phyloP scores from a whole-genome alignment of 2,329 filamentous ascomycete genomes.

The Penicillium polonicum region DNA sequence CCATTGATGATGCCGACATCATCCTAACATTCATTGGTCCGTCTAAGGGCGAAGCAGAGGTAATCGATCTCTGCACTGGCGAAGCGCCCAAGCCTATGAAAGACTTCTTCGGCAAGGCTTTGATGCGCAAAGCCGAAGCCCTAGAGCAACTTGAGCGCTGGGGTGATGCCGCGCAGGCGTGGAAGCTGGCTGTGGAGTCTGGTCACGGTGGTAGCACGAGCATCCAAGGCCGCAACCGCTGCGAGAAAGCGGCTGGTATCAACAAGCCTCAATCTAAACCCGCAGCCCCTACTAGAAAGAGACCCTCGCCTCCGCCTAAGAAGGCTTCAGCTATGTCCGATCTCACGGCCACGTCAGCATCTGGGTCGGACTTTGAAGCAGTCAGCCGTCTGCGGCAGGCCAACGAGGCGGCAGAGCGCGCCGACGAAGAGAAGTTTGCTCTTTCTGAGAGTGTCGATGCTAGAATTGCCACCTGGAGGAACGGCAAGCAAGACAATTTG shows the following conservation, averaged over 20 bases:
- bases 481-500: slow-evolving; percentile 89
- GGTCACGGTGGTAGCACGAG: slow-evolving; percentile 83
- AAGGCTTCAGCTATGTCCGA: slow-evolving; percentile 35
- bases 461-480: slow-evolving; percentile 75
- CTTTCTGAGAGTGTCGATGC: slow-evolving; percentile 83
- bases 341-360: slow-evolving; percentile 42
- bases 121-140: slow-evolving; percentile 93
- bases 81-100: slow-evolving; percentile 78
- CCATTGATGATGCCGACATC: slow-evolving; percentile 78
- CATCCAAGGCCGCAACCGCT: slow-evolving; percentile 81
- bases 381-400: slow-evolving; percentile 79
- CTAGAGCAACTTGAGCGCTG: slow-evolving; percentile 95
- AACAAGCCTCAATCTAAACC: slow-evolving; percentile 50
- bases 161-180: slow-evolving; percentile 75
- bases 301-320: slow-evolving; percentile 45
- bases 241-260: slow-evolving; percentile 81
- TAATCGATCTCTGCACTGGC: slow-evolving; percentile 65
- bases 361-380: slow-evolving; percentile 62
- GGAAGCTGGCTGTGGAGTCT: slow-evolving; percentile 78
- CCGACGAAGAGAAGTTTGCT: slow-evolving; percentile 90
- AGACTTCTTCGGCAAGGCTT: slow-evolving; percentile 88
- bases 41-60: slow-evolving; percentile 74
- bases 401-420: slow-evolving; percentile 78
- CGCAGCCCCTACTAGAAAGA: slow-evolving; percentile 47
- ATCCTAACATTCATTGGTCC: slow-evolving; percentile 78